These are phyloP conservation scores for Mortierella claussenii DNA, from an alignment of 192 early-diverging fungal species.

Conservation along the genomic window DNA sequence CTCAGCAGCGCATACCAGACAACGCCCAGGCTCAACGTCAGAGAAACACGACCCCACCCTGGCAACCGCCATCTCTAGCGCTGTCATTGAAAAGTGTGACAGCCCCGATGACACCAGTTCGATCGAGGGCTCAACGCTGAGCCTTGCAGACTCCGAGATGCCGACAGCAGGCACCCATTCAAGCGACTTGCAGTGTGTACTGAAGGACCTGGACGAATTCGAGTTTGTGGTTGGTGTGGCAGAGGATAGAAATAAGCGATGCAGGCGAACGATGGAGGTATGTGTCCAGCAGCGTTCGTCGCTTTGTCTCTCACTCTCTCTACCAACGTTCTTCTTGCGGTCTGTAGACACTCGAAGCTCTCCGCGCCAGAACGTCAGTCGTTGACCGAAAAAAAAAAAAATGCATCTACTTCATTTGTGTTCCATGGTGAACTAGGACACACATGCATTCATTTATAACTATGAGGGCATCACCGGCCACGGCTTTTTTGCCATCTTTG, in stretches of 20 bases:
- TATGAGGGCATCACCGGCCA: slow-evolving; percentile 84
- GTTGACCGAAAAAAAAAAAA: no score
- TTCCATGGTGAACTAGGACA: no score
- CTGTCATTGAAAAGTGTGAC: slow-evolving; percentile 45
- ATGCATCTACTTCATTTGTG: no score
- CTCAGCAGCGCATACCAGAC: slow-evolving; percentile 7
- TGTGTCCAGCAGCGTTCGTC: no score
- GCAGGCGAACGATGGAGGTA: slow-evolving; percentile 94
- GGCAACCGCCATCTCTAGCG: slow-evolving; percentile 23
- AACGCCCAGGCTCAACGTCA: slow-evolving; percentile 16
- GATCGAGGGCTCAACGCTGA: slow-evolving; percentile 35
- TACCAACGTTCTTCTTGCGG: background rate
- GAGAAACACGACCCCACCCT: slow-evolving; percentile 23
- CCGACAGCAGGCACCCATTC: background rate
- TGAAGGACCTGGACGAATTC: slow-evolving; percentile 41
- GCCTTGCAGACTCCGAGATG: slow-evolving; percentile 16
- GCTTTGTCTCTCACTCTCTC: background rate
- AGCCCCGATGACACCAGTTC: slow-evolving; percentile 49
- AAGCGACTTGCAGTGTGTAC: slow-evolving; percentile 28
- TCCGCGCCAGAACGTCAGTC: no score
- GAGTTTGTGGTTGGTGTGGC: slow-evolving; percentile 71
- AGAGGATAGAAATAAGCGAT: slow-evolving; percentile 91
- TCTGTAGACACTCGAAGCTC: no score
- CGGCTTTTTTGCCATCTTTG: slow-evolving; percentile 95
- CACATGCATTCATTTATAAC: slow-evolving; percentile 87